Base-by-base conservation (phyloP, 176 grass and related monocot species). In the Avena atlantica region DNA sequence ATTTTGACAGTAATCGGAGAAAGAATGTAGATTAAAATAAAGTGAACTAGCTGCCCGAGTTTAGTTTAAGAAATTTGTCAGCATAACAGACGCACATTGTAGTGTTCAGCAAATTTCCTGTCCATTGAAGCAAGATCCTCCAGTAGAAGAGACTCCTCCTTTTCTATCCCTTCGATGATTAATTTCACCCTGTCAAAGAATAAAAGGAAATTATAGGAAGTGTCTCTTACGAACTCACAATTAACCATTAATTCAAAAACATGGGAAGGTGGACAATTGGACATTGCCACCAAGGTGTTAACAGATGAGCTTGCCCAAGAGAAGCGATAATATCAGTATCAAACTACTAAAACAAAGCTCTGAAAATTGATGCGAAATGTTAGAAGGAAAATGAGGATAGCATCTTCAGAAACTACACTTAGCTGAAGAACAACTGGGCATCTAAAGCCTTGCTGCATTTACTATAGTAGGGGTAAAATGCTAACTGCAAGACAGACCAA, bases 31-130 rank as follows among this genome's bases (percentile, higher is more conserved):
- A 50, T 49, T 53, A 81, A 79, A 37, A 36, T 76, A 77, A 77
- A 85, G n/a, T 81, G 7, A 3, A 71, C 0, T 76, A 61, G 69
- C 21, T 37, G 9, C 24, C 34, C 9, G 44, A 63, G 20, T 78
- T 76, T 49, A 31, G 8, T 24, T 78, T 19, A 63, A 78, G 50
- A 37, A 89, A 57, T 44, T 69, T 57, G 45, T 29, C 51, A 51
- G 27, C 27, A 73, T 49, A 70, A 51, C 6, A 81, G 8, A 87
- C 80, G 48, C 91, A 98, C 97, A 90, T 88, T 98, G 55, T 96
- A 98, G 84, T 96, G 97, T 88, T 98, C 97, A 87, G 90, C 87
- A 93, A 96, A 98, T 89, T 98, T 98, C 74, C 94, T 98, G 57
- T 98, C 92, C 97, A 98, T 98, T 25, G 94, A 98, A 90, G 94